Evolutionary conservation across 148 eudicot genomes (phyloP).

Genomic region (Arbutus unedo): DNA sequence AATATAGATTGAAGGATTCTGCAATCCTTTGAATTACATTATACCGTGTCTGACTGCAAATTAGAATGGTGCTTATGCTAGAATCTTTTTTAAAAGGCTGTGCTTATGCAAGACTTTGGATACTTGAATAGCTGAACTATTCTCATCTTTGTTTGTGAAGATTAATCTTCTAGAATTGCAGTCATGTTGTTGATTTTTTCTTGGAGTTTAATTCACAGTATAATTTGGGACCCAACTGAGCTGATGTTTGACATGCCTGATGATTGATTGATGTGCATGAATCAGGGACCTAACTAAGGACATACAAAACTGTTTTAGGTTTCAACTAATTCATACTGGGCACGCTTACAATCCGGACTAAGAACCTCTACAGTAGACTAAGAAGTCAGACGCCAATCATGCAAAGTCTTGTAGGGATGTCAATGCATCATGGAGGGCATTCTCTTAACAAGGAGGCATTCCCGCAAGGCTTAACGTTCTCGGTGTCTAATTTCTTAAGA

Average conservation of each 20-base stretch:
- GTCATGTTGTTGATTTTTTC: background rate
- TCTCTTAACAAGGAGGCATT: too few relatives aligned
- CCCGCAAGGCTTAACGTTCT: too few relatives aligned
- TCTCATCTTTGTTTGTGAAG: background rate
- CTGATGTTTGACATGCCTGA: background rate
- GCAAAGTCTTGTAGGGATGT: too few relatives aligned
- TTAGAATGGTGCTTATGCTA: background rate
- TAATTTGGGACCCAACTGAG: background rate
- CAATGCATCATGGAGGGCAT: too few relatives aligned
- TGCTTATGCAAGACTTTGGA: background rate
- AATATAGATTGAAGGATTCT: background rate
- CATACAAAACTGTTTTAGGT: too few relatives aligned
- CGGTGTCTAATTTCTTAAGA: too few relatives aligned
- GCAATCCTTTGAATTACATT: background rate
- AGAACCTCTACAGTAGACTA: too few relatives aligned
- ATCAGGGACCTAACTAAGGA: too few relatives aligned
- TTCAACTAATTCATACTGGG: too few relatives aligned
- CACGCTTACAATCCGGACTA: too few relatives aligned
- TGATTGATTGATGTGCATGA: background rate
- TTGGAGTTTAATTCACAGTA: background rate
- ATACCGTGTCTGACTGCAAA: too few relatives aligned
- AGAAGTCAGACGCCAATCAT: too few relatives aligned
- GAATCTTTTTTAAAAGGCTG: background rate
- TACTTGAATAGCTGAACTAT: background rate
- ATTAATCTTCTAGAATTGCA: background rate